These are phyloP conservation scores for Knoxdaviesia capensis DNA, from an alignment of 2,329 filamentous ascomycete genomes.

Conservation along the genomic window DNA sequence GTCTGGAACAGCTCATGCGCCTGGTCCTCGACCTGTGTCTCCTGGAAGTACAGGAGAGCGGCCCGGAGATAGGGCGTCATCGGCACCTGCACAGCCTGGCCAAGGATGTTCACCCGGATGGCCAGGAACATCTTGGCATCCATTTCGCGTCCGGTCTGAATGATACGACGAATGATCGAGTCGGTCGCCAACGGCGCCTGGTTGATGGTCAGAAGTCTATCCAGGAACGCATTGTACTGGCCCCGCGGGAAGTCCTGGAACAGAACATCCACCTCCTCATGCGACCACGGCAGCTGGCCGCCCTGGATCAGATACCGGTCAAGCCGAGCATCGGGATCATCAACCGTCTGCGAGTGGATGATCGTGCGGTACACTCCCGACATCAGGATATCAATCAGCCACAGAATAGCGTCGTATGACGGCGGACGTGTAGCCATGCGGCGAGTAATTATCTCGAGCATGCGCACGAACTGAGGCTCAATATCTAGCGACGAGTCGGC, in stretches of 20 bases:
- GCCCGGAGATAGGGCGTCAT: constrained; percentile 37
- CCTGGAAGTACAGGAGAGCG: constrained; percentile 30
- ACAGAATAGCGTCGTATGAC: constrained; percentile 31
- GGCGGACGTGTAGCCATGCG: constrained; percentile 28
- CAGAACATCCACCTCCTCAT: constrained; percentile 23
- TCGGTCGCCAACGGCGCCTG: constrained; percentile 31
- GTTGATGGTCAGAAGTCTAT: constrained; percentile 44
- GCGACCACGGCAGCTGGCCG: constrained; percentile 21
- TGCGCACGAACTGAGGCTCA: constrained; percentile 30
- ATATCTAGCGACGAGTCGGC: constrained; percentile 34
- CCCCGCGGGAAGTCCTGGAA: constrained; percentile 17
- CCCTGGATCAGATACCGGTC: constrained; percentile 11
- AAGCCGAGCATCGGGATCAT: constrained; percentile 19
- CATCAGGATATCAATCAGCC: constrained; percentile 14
- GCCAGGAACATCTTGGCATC: constrained; percentile 31
- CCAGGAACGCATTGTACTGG: constrained; percentile 33
- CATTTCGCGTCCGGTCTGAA: constrained; percentile 29
- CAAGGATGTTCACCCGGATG: constrained; percentile 31
- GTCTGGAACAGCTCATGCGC: constrained; percentile 21
- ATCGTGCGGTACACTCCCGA: not conserved
- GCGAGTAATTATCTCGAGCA: constrained; percentile 30
- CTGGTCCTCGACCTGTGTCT: constrained; percentile 14
- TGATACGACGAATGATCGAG: constrained; percentile 34
- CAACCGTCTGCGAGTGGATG: constrained; percentile 18
- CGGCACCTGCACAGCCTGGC: constrained; percentile 22